Conservation (phyloP, 2,329 filamentous ascomycete genomes). For the Paecilomyces variotii region DNA sequence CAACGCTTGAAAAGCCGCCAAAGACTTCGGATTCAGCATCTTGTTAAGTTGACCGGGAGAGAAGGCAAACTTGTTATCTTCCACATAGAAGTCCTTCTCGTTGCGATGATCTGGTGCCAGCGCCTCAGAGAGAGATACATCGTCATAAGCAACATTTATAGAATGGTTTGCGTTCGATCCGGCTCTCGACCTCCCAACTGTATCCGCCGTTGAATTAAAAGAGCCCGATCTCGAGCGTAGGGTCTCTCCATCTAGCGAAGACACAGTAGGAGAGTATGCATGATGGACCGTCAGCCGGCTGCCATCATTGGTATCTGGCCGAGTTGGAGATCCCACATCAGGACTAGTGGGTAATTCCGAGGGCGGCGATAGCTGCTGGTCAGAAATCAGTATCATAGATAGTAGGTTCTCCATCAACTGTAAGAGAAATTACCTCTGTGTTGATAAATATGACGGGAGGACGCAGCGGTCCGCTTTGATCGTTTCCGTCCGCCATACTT, state of each 20-base stretch:
- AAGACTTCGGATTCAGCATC: constrained; percentile 68
- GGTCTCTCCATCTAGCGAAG: constrained; percentile 36
- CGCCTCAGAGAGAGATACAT: constrained; percentile 45
- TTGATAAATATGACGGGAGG: not conserved
- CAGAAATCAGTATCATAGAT: not conserved
- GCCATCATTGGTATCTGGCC: not conserved
- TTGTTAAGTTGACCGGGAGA: constrained; percentile 28
- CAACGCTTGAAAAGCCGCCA: constrained; percentile 71
- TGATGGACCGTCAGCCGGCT: constrained; percentile 7
- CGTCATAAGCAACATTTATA: constrained; percentile 24
- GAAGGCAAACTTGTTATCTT: constrained; percentile 79
- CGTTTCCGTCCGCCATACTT: not conserved
- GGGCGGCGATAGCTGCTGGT: not conserved
- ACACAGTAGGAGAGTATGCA: constrained; percentile 22
- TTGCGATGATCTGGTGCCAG: constrained; percentile 68
- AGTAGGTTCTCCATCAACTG: not conserved
- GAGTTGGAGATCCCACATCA: not conserved
- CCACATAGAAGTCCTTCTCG: constrained; percentile 66
- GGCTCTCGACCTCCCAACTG: constrained; percentile 25
- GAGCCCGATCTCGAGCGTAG: constrained; percentile 36
- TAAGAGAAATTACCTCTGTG: not conserved
- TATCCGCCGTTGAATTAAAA: constrained; percentile 27
- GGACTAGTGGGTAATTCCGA: not conserved
- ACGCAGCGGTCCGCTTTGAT: not conserved
- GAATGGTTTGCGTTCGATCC: constrained; percentile 21